Evolutionary conservation across 371 early-diverging fungal species (phyloP).

Genomic region (Globomyces sp.): DNA sequence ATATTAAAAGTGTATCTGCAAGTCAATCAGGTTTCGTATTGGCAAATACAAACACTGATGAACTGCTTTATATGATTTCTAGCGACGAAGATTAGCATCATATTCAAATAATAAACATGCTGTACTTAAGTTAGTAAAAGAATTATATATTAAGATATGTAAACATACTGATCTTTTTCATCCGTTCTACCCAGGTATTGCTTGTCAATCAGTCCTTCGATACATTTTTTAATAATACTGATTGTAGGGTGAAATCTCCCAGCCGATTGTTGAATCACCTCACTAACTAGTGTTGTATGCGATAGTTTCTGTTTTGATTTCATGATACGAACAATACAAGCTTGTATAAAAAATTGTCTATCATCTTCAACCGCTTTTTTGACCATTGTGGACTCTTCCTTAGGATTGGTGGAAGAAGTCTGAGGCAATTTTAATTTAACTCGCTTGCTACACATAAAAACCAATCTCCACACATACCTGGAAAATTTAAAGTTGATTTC

Average conservation of each 20-base stretch:
- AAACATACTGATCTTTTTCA: slow-evolving; percentile 73
- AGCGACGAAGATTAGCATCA: too few relatives aligned
- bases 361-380: slow-evolving; percentile 29
- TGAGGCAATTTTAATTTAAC: slow-evolving; percentile 12
- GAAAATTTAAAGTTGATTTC: slow-evolving; percentile 20
- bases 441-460: slow-evolving; percentile 16
- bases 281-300: slow-evolving; percentile 72
- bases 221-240: slow-evolving; percentile 79
- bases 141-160: slow-evolving; percentile 61
- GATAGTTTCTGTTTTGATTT: slow-evolving; percentile 70
- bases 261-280: slow-evolving; percentile 75
- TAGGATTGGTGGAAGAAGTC: neutral
- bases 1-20: too few relatives aligned
- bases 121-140: neutral
- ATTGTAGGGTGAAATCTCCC: slow-evolving; percentile 73
- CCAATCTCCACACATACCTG: slow-evolving; percentile 10
- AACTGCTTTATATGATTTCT: too few relatives aligned
- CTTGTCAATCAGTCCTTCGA: slow-evolving; percentile 85
- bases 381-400: slow-evolving; percentile 7
- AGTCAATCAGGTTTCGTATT: too few relatives aligned
- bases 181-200: slow-evolving; percentile 74
- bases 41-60: too few relatives aligned
- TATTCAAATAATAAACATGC: too few relatives aligned
- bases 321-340: slow-evolving; percentile 82
- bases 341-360: slow-evolving; percentile 46